Evolutionary conservation across 768 basidiomycete species (phyloP), one percentile per base, ranked within the genome.

Genomic region (Kwoniella sp.): DNA sequence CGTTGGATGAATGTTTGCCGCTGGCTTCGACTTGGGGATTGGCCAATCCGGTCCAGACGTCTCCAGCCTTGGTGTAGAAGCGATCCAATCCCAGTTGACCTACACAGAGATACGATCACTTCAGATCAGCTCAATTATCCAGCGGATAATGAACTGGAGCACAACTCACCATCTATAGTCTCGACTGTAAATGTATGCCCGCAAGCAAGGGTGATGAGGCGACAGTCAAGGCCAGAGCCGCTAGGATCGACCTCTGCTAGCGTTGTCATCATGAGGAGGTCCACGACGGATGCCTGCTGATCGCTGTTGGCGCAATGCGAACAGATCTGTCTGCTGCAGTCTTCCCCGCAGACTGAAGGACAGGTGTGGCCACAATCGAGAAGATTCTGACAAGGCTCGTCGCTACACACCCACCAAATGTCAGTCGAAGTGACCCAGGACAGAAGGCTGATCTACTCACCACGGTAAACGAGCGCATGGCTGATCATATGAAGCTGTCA

Each of bases 311-410:
- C 49, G 22, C 49, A 50, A 15, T 17, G 10, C 12, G 27, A 17
- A 21, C 49, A 50, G 19, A 24, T 50, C 24, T 50, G 49, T 10
- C 10, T 24, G 49, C 27, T 29, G 49, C 49, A 50, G 19, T 24
- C 12, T 19, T 50, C 49, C 6, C 49, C 49, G 49, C 49, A 50
- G 24, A 50, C 49, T 4, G 49, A 50, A 24, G 49, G 49, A 19
- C 49, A 50, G 19, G 49, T 2, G 22, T 50, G 49, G 2, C 49
- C 49, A 24, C 49, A 50, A 9, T 7, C 6, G 8, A 50, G 49
- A 8, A 50, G 12, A 6, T 19, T 10, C 9, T 24, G 12, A 17
- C 49, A 50, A 2, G 49, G 49, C 22, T 50, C 49, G 19, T 50
- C 49, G 19, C 49, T 29, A 50, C 33, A 13, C 33, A 13, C 13